Evolutionary conservation across 2,329 filamentous ascomycete genomes (phyloP), one percentile per base, ranked within the genome.

Genomic region (Monosporascus sp.): DNA sequence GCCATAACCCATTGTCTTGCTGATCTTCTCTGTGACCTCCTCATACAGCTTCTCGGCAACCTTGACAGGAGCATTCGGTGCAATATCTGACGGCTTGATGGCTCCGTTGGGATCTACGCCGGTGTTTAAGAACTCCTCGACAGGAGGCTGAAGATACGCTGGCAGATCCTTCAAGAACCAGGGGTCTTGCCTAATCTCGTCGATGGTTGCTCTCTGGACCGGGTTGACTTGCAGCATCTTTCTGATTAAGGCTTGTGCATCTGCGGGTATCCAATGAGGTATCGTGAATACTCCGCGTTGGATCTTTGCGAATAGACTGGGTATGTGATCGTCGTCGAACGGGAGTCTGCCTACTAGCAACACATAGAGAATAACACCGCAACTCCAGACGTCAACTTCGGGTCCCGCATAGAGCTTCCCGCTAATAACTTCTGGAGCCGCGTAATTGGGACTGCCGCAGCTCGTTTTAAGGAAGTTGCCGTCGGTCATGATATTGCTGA

Each of bases 401-500:
- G 94, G 93, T 1, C 94, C 94, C 18, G 94, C 94, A 68, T 99
- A 99, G 51, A 97, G 79, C 77, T 97, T 99, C 24, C 94, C 94
- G 51, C 92, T 94, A 66, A 99, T 97, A 55, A 99, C 94, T 70
- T 99, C 94, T 6, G 94, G 94, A 1, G 94, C 94, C 14, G 94
- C 94, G 70, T 99, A 99, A 72, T 99, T 99, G 42, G 94, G 94
- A 67, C 93, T 97, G 50, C 94, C 94, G 65, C 94, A 99, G 69
- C 92, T 97, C 1, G 94, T 99, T 75, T 97, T 97, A 65, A 99
- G 82, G 68, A 99, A 99, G 70, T 99, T 99, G 25, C 94, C 94
- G 68, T 99, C 94, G 0, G 94, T 97, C 94, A 99, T 99, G 74
- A 99, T 99, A 69, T 99, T 99, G 76, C 93, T 97, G 53, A 99